These are phyloP conservation scores for Epichloe bromicola DNA, from an alignment of 2,329 filamentous ascomycete species.

Conservation along the genomic window DNA sequence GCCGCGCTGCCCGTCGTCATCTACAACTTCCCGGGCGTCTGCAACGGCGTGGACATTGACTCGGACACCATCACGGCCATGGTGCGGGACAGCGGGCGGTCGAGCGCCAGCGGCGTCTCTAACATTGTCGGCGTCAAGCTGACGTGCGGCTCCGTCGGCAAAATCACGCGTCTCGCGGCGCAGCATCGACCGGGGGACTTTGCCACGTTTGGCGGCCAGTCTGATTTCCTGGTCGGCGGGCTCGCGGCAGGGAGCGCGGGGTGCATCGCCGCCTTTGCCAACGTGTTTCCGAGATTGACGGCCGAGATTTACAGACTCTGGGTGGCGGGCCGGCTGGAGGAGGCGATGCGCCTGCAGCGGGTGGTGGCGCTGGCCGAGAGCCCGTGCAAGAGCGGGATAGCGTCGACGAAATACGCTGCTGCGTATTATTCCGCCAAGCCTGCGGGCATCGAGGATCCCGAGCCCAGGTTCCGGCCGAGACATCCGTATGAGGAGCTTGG, in stretches of 20 bases:
- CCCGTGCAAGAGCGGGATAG: slow-evolving; percentile 8
- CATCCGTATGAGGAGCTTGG: slow-evolving; percentile 8
- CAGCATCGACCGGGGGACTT: slow-evolving; percentile 42
- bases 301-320: slow-evolving; percentile 6
- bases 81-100: slow-evolving; percentile 11
- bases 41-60: slow-evolving; percentile 53
- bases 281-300: slow-evolving; percentile 45
- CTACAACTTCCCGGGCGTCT: slow-evolving; percentile 61
- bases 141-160: slow-evolving; percentile 63
- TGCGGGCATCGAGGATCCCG: slow-evolving; percentile 8
- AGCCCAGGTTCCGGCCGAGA: slow-evolving; percentile 6
- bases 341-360: slow-evolving; percentile 4
- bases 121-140: slow-evolving; percentile 61
- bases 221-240: slow-evolving; percentile 54
- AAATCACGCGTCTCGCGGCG: slow-evolving; percentile 48
- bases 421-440: slow-evolving; percentile 4
- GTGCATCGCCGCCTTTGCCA: slow-evolving; percentile 49
- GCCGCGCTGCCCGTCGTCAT: slow-evolving; percentile 52
- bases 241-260: slow-evolving; percentile 45
- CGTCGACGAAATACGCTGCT: slow-evolving; percentile 6
- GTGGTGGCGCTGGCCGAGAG: slow-evolving; percentile 8
- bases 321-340: background rate
- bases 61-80: slow-evolving; percentile 44
- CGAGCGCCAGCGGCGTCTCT: slow-evolving; percentile 14
- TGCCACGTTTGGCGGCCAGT: slow-evolving; percentile 58